These are phyloP conservation scores for Tetrahymena malaccensis DNA, from an alignment of 73 alveolate genomes.

Conservation along the genomic window DNA sequence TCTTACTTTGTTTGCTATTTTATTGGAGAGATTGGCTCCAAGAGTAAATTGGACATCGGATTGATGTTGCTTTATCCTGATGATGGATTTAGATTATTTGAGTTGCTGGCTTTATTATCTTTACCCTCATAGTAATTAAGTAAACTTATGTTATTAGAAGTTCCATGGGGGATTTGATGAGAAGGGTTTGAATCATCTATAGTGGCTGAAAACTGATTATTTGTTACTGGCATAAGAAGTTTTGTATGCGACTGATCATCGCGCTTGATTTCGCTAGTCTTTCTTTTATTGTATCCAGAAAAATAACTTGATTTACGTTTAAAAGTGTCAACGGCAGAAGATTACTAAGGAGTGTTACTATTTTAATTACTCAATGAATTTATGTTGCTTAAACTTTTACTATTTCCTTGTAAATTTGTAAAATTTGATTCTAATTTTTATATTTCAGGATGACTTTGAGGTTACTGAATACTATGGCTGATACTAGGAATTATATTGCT, in stretches of 20 bases:
- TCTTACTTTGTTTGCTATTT: background rate
- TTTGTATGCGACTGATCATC: background rate
- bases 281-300: background rate
- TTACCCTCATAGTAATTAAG: background rate
- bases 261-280: background rate
- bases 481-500: background rate
- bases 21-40: background rate
- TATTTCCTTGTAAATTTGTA: background rate
- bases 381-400: background rate
- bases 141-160: background rate
- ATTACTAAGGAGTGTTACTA: background rate
- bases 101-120: background rate
- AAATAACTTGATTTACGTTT: background rate
- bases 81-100: background rate
- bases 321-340: background rate
- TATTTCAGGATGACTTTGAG: background rate
- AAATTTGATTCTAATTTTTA: background rate
- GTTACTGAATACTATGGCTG: background rate
- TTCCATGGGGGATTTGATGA: background rate
- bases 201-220: background rate
- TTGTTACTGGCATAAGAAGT: background rate
- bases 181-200: background rate
- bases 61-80: background rate
- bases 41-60: background rate
- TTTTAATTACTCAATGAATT: background rate